A percentile compares a stretch with the other conserved stretches of the same genome.
Conservation (phyloP, 371 early-diverging fungal genomes). For the Mucor irregularis region DNA sequence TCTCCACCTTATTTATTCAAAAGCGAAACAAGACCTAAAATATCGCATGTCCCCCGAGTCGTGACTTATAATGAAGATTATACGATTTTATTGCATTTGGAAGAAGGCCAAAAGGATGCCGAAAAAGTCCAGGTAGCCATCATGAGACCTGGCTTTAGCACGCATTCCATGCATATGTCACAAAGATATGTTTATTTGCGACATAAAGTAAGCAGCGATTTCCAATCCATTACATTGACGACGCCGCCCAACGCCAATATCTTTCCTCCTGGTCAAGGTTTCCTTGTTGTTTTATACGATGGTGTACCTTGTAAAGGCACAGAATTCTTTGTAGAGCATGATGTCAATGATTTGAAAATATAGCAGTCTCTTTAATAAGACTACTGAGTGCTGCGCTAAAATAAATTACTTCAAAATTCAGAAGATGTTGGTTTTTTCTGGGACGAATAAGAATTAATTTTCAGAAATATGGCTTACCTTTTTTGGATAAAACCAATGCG, state of each 20-base stretch:
- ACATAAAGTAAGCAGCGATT: slow-evolving; percentile 25
- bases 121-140: slow-evolving; percentile 42
- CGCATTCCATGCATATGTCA: slow-evolving; percentile 69
- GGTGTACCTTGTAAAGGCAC: slow-evolving; percentile 54
- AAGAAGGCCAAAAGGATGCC: slow-evolving; percentile 23
- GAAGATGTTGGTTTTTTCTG: too few species aligned
- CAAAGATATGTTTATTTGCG: slow-evolving; percentile 55
- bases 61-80: slow-evolving; percentile 45
- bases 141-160: slow-evolving; percentile 59
- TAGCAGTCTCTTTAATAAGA: too few species aligned
- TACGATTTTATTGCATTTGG: slow-evolving; percentile 33
- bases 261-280: slow-evolving; percentile 63
- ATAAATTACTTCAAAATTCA: too few species aligned
- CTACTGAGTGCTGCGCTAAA: too few species aligned
- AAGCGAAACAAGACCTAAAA: slow-evolving; percentile 45
- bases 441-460: too few species aligned
- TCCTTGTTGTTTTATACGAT: slow-evolving; percentile 58
- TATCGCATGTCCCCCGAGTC: slow-evolving; percentile 46
- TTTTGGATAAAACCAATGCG: too few species aligned
- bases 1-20: slow-evolving; percentile 64
- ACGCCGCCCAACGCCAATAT: slow-evolving; percentile 60
- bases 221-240: slow-evolving; percentile 40
- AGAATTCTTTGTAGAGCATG: slow-evolving; percentile 38
- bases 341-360: slow-evolving; percentile 21
- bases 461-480: too few species aligned